These are phyloP conservation scores for Stenocarpella maydis DNA, from an alignment of 2,329 filamentous ascomycete species.

Conservation along the genomic window DNA sequence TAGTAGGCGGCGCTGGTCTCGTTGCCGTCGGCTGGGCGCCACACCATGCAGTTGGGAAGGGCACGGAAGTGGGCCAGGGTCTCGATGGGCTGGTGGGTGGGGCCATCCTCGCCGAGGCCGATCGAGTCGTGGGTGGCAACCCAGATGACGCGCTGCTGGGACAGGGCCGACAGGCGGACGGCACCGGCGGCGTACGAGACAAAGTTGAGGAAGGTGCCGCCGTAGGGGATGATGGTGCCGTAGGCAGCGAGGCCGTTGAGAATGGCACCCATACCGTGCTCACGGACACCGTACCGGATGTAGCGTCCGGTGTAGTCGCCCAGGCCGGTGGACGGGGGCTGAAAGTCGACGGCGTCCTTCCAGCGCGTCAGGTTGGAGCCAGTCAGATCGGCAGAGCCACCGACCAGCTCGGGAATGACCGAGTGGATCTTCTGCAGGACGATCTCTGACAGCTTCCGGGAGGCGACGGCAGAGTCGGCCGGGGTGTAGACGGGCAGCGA, in stretches of 20 bases:
- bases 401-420: constrained; percentile 87
- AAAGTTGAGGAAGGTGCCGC: constrained; percentile 99
- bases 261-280: constrained; percentile 91
- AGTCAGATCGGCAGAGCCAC: constrained; percentile 96
- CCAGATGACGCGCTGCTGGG: constrained; percentile 91
- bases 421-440: constrained; percentile 89
- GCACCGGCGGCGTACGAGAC: constrained; percentile 97
- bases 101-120: constrained; percentile 97
- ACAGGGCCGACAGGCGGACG: constrained; percentile 91
- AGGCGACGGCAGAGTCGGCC: constrained; percentile 83
- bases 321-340: constrained; percentile 84
- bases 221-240: constrained; percentile 91
- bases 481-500: constrained; percentile 89
- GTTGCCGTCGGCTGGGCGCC: constrained; percentile 98
- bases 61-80: constrained; percentile 98
- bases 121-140: constrained; percentile 99
- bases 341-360: constrained; percentile 98
- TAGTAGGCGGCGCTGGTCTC: constrained; percentile 99
- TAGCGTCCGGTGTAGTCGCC: constrained; percentile 93
- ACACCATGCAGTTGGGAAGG: constrained; percentile 98
- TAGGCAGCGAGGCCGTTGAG: constrained; percentile 96
- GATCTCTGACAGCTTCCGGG: constrained; percentile 94
- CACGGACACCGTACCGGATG: constrained; percentile 89
- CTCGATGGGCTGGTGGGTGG: constrained; percentile 99
- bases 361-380: constrained; percentile 98